Conservation (phyloP, 768 basidiomycete species). For the Suillus variegatus region DNA sequence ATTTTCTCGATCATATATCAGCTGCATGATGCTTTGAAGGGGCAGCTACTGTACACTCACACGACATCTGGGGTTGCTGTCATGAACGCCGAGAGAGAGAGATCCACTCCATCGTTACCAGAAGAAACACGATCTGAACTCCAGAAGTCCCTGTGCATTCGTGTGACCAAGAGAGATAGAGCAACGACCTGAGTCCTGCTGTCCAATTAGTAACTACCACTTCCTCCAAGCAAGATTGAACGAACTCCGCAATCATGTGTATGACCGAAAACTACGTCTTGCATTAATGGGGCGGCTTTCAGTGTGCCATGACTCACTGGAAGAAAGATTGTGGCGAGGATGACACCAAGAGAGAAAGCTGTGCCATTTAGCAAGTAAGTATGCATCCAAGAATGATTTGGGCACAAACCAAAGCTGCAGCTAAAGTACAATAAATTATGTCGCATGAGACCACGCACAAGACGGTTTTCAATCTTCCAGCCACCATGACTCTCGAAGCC, state of each 20-base stretch:
- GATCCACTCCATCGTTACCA: not conserved
- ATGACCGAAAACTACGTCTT: not conserved
- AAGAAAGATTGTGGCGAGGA: not conserved
- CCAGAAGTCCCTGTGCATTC: not conserved
- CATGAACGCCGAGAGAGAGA: not conserved
- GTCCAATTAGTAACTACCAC: not conserved
- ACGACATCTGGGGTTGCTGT: not conserved
- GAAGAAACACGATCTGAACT: not conserved
- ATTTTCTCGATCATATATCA: not conserved
- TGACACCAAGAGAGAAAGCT: not conserved
- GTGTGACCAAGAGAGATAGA: not conserved
- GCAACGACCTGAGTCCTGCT: not conserved
- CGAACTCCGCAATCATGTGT: not conserved
- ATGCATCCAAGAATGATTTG: not conserved
- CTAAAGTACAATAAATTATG: not conserved
- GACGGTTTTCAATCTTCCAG: not conserved
- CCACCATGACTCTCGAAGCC: not conserved
- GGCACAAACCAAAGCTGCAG: not conserved
- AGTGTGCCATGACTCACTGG: not conserved
- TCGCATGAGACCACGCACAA: not conserved
- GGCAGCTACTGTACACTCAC: not conserved
- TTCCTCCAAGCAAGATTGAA: not conserved
- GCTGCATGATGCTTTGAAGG: not conserved
- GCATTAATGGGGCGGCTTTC: not conserved
- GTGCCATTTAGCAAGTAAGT: not conserved